Percentiles rank a stretch among this genome's conserved stretches.
These are phyloP conservation scores for Lasiodiplodia gonubiensis DNA, from an alignment of 2,329 filamentous ascomycete species.

Conservation along the genomic window DNA sequence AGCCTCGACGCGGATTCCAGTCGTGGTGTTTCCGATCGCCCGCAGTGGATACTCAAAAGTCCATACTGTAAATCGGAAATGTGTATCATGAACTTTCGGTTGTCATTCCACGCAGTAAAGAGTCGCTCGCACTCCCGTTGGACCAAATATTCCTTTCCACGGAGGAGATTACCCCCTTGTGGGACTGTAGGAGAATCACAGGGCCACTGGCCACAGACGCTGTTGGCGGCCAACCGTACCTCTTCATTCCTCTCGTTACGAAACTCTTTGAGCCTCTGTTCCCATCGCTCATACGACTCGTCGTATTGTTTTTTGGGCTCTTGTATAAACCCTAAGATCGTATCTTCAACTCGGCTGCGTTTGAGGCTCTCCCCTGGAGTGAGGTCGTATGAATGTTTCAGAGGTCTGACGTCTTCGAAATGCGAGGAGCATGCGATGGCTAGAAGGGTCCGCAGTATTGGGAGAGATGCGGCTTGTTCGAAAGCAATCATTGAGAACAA, in stretches of 20 bases:
- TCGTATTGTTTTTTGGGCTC: neutral
- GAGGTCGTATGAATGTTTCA: neutral
- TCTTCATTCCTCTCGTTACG: neutral
- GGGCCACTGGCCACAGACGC: neutral
- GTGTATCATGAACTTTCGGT: conserved; percentile 7
- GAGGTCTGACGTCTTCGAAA: neutral
- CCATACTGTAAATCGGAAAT: neutral
- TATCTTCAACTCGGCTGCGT: neutral
- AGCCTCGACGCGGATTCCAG: too few relatives aligned
- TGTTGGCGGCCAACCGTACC: neutral
- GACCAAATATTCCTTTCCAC: neutral
- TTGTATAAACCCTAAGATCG: neutral
- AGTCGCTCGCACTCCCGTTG: neutral
- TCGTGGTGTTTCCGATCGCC: neutral
- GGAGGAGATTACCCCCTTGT: neutral
- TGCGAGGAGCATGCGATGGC: neutral
- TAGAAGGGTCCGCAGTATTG: neutral
- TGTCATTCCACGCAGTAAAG: conserved; percentile 1
- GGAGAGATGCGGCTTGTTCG: neutral
- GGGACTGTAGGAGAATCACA: neutral
- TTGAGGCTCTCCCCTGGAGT: neutral
- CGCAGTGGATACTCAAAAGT: neutral
- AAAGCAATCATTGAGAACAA: conserved; percentile 4
- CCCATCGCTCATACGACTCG: neutral
- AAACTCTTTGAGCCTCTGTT: neutral